A percentile compares a stretch with the other conserved stretches of the same genome.
Conservation (phyloP, 2,329 filamentous ascomycete species). For the Aciculosporium take region DNA sequence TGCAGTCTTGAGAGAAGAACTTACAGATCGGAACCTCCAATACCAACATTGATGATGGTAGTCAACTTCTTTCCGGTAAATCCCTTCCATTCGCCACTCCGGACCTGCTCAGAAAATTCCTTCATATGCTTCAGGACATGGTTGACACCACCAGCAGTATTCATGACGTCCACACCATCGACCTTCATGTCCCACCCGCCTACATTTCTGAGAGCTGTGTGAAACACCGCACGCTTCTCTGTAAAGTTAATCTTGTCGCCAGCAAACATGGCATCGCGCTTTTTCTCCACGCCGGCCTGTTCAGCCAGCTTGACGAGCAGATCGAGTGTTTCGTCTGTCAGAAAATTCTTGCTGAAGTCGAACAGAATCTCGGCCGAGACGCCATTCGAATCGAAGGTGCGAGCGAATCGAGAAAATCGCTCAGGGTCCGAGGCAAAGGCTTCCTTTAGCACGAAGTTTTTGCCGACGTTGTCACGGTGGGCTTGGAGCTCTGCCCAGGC, state of each 20-base stretch:
- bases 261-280: constrained; percentile 93
- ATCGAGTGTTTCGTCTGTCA: constrained; percentile 81
- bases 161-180: constrained; percentile 85
- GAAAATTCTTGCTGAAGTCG: constrained; percentile 98
- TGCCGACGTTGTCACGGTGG: constrained; percentile 75
- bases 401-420: constrained; percentile 83
- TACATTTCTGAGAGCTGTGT: constrained; percentile 84
- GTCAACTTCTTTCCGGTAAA: constrained; percentile 95
- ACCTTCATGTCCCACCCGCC: constrained; percentile 71
- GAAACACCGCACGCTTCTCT: constrained; percentile 89
- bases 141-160: constrained; percentile 76
- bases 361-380: constrained; percentile 85
- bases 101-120: constrained; percentile 89
- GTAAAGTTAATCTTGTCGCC: constrained; percentile 99
- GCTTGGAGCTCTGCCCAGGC: constrained; percentile 85
- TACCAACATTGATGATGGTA: constrained; percentile 93
- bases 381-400: constrained; percentile 67
- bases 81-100: constrained; percentile 92
- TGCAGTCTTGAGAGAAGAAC: constrained; percentile 22
- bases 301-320: constrained; percentile 81
- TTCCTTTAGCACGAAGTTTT: constrained; percentile 83
- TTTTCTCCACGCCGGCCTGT: constrained; percentile 80
- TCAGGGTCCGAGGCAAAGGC: constrained; percentile 78
- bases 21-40: constrained; percentile 95
- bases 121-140: constrained; percentile 92